Base-by-base conservation (phyloP, 2,329 filamentous ascomycete genomes). In the Ceratocystis lukuohia region DNA sequence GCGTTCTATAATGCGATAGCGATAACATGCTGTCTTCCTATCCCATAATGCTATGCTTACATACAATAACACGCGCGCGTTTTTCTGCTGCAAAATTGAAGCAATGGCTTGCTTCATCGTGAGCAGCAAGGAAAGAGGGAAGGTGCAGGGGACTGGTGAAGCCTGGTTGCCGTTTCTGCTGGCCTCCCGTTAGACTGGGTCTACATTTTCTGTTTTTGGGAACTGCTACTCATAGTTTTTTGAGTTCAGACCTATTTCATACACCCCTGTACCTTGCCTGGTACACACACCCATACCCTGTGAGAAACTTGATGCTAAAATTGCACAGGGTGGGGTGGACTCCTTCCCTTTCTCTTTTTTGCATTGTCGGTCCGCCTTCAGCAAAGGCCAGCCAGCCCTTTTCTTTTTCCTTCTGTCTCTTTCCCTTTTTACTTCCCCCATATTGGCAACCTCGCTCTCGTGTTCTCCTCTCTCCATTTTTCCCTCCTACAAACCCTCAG, bases 401-500 rank as follows among this genome's bases (percentile, higher is more conserved):
- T 65, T 57, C 45, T 28, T 17, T 62, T 66, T 41, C 37, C 37
- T 41, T 41, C 37, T 41, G 37, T 41, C 37, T 41, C 37, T 41
- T 61, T 61, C 64, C 46, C 46, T 68, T 64, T 64, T 66, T 65
- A 61, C 57, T 59, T 59, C 48, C 46, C 48, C 25, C 61, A 44
- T 69, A 69, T 69, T 67, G 66, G 44, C 48, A 66, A 50, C 68
- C 65, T 66, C 68, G 69, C 71, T 72, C 69, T 50, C 69, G 41
- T 61, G 48, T 28, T 46, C 22, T 62, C 30, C 25, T 25, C 64
- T 65, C 45, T 59, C 25, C 28, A 63, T 66, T 65, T 64, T 68
- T 65, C 61, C 63, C 64, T 68, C 64, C 50, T 66, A 62, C 66
- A 68, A 59, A 62, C 66, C 37, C 64, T 62, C 53, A 28, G 22